Conservation (phyloP, 2,329 filamentous ascomycete genomes). For the Pseudogymnoascus sp. region DNA sequence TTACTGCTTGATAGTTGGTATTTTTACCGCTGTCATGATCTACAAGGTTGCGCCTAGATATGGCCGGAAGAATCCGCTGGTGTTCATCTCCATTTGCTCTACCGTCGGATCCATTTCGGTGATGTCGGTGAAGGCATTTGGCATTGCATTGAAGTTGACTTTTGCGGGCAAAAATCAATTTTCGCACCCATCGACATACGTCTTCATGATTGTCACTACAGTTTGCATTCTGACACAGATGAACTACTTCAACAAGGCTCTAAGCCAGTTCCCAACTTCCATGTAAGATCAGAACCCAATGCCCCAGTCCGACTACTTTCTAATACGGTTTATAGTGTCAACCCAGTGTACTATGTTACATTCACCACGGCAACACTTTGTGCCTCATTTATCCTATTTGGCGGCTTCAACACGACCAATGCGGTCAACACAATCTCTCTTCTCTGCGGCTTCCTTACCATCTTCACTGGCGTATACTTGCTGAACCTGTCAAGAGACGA, state of each 20-base stretch:
- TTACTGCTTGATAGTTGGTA: conserved; percentile 70
- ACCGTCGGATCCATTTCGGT: conserved; percentile 95
- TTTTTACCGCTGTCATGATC: conserved; percentile 90
- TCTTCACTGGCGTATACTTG: conserved; percentile 91
- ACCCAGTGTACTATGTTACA: conserved; percentile 85
- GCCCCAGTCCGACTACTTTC: neutral
- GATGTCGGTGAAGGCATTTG: conserved; percentile 98
- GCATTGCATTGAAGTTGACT: conserved; percentile 93
- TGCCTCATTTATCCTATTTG: conserved; percentile 92
- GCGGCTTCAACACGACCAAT: conserved; percentile 91
- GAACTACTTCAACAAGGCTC: conserved; percentile 99
- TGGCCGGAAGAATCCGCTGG: conserved; percentile 89
- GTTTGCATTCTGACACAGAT: conserved; percentile 98
- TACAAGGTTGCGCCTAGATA: conserved; percentile 85
- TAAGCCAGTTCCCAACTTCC: conserved; percentile 93
- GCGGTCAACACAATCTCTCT: conserved; percentile 87
- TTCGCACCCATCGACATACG: conserved; percentile 87
- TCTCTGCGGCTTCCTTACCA: conserved; percentile 85
- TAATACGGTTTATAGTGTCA: conserved; percentile 44
- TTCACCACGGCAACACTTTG: conserved; percentile 92
- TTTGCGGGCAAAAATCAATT: conserved; percentile 93
- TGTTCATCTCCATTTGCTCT: conserved; percentile 96
- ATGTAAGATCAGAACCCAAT: conserved; percentile 55
- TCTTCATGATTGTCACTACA: conserved; percentile 85
- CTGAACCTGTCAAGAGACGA: conserved; percentile 92